These are phyloP conservation scores for Leccinum imitatum DNA, from an alignment of 768 basidiomycete genomes.

Conservation along the genomic window DNA sequence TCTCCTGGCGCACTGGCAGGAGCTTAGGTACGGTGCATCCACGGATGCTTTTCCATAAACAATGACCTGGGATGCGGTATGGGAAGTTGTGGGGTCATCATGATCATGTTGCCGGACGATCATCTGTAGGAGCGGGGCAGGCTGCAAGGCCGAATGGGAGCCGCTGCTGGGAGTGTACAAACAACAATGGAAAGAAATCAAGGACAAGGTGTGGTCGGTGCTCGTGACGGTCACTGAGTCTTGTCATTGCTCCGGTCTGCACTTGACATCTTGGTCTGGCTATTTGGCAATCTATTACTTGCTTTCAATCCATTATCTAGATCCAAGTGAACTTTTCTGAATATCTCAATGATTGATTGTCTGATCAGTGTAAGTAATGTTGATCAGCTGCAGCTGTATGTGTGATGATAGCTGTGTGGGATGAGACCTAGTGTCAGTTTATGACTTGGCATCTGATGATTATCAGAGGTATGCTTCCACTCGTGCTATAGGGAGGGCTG, in stretches of 20 bases:
- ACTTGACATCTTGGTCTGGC: background rate
- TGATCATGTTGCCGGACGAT: slow-evolving; percentile 45
- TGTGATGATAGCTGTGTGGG: too few species aligned
- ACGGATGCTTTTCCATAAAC: slow-evolving; percentile 54
- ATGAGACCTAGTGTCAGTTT: too few species aligned
- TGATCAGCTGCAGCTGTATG: too few species aligned
- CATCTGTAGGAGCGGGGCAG: slow-evolving; percentile 52
- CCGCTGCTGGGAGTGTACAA: slow-evolving; percentile 55
- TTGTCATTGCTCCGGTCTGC: background rate
- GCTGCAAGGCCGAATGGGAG: slow-evolving; percentile 53
- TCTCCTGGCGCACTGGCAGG: slow-evolving; percentile 31
- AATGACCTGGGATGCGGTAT: slow-evolving; percentile 65
- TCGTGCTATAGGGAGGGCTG: too few species aligned
- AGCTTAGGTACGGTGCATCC: slow-evolving; percentile 36
- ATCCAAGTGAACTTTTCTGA: too few species aligned
- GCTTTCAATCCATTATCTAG: too few species aligned
- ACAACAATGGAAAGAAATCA: slow-evolving; percentile 66
- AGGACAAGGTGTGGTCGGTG: slow-evolving; percentile 61
- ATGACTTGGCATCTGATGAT: too few species aligned
- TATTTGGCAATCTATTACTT: too few species aligned
- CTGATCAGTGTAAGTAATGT: too few species aligned
- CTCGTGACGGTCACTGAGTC: slow-evolving; percentile 50
- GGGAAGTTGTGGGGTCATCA: slow-evolving; percentile 62
- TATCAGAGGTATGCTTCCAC: too few species aligned
- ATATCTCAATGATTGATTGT: too few species aligned